Evolutionary conservation across 1,284 basidiomycete species (phyloP).

Genomic region (Apiotrichum montevideense): DNA sequence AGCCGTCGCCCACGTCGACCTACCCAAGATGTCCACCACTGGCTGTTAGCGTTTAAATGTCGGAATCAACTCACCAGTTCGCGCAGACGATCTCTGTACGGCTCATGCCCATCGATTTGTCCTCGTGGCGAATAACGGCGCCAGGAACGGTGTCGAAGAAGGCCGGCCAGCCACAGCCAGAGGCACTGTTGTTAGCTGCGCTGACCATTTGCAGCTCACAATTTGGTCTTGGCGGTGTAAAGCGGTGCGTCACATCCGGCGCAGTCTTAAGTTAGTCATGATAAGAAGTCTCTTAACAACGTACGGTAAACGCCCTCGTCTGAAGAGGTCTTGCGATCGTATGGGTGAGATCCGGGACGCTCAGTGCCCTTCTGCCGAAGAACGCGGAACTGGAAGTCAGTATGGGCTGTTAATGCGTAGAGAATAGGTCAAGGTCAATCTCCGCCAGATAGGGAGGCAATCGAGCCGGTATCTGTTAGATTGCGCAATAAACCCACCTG

Average conservation of each 20-base stretch:
- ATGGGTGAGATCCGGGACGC: conserved; percentile 65
- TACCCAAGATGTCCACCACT: conserved; percentile 82
- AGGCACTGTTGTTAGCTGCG: conserved; percentile 51
- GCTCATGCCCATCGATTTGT: conserved; percentile 47
- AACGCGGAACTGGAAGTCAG: conserved; percentile 63
- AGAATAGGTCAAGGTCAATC: background rate
- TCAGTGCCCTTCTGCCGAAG: conserved; percentile 86
- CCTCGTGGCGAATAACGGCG: conserved; percentile 60
- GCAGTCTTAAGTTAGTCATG: conserved; percentile 25
- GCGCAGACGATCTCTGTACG: conserved; percentile 46
- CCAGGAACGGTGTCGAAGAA: conserved; percentile 93
- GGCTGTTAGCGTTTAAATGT: conserved; percentile 18
- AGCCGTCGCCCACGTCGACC: background rate
- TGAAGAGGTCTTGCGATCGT: conserved; percentile 57
- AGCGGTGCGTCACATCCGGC: conserved; percentile 52
- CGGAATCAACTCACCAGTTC: conserved; percentile 42
- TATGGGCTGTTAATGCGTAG: background rate
- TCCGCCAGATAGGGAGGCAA: too few relatives aligned
- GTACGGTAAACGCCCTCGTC: conserved; percentile 60
- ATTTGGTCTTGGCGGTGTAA: conserved; percentile 85
- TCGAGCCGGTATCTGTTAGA: too few relatives aligned
- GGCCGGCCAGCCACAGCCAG: conserved; percentile 94
- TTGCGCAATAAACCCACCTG: conserved; percentile 55
- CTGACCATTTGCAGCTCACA: conserved; percentile 44
- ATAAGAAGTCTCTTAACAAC: conserved; percentile 5